phyloP scores from a whole-genome alignment of 2,329 filamentous ascomycete species.

The Chaetomium strumarium region DNA sequence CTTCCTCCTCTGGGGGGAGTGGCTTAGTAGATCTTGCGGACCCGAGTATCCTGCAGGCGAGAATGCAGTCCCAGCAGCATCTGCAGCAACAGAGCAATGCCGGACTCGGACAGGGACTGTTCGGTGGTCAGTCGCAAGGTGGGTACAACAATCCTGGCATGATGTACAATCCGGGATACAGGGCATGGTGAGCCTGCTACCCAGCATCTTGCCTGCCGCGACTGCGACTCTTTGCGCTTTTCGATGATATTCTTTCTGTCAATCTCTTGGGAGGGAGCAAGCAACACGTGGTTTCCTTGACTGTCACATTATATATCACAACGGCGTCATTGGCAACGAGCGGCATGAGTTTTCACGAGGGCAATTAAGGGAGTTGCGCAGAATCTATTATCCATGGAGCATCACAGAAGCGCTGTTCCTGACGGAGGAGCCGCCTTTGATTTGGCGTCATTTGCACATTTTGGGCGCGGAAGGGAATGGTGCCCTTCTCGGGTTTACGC shows the following conservation, averaged over 20 bases:
- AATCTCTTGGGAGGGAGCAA: slow-evolving; percentile 15
- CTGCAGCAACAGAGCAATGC: slow-evolving; percentile 73
- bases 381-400: slow-evolving; percentile 17
- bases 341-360: slow-evolving; percentile 16
- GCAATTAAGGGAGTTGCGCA: slow-evolving; percentile 11
- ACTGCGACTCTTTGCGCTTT: slow-evolving; percentile 18
- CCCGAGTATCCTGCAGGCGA: slow-evolving; percentile 98
- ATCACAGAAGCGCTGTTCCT: slow-evolving; percentile 19
- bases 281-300: slow-evolving; percentile 21
- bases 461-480: slow-evolving; percentile 7
- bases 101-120: slow-evolving; percentile 82
- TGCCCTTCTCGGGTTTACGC: background rate
- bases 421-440: slow-evolving; percentile 16
- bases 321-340: slow-evolving; percentile 19
- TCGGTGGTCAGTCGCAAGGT: slow-evolving; percentile 86
- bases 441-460: slow-evolving; percentile 26
- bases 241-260: slow-evolving; percentile 20
- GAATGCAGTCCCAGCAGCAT: slow-evolving; percentile 59
- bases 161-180: slow-evolving; percentile 72
- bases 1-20: slow-evolving; percentile 99
- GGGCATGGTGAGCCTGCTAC: slow-evolving; percentile 52
- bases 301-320: slow-evolving; percentile 24
- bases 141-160: slow-evolving; percentile 77
- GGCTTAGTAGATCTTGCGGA: slow-evolving; percentile 99
- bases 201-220: background rate